Evolutionary conservation across 2,329 filamentous ascomycete genomes (phyloP).

Genomic region (Trichoderma sp.): DNA sequence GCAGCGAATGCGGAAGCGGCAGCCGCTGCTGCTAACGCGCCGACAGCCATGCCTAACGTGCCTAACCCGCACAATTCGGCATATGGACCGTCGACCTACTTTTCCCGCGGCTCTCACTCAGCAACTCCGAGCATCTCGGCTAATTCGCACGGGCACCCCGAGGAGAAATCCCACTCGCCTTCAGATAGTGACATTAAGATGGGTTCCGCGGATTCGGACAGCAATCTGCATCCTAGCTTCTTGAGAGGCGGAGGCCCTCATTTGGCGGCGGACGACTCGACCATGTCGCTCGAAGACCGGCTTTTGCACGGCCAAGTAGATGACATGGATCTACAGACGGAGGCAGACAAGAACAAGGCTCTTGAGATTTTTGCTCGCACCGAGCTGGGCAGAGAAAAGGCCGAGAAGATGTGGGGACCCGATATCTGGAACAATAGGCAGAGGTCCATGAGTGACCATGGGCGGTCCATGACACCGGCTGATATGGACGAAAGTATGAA

Average conservation of each 20-base stretch:
- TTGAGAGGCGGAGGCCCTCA: slow-evolving; percentile 50
- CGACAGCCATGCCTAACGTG: slow-evolving; percentile 29
- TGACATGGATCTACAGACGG: slow-evolving; percentile 50
- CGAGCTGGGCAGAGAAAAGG: slow-evolving; percentile 54
- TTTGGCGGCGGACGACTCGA: slow-evolving; percentile 46
- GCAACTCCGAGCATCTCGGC: slow-evolving; percentile 29
- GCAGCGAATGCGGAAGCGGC: slow-evolving; percentile 62
- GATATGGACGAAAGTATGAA: slow-evolving; percentile 41
- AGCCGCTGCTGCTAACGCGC: slow-evolving; percentile 41
- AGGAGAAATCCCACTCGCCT: slow-evolving; percentile 35
- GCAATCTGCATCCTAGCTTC: slow-evolving; percentile 48
- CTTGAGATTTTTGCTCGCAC: slow-evolving; percentile 58
- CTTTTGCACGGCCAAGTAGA: slow-evolving; percentile 54
- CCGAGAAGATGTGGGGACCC: slow-evolving; percentile 55
- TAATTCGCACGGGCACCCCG: slow-evolving; percentile 39
- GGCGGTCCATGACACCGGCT: slow-evolving; percentile 36
- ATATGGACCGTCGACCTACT: slow-evolving; percentile 38
- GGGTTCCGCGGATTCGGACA: slow-evolving; percentile 48
- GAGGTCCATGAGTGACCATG: slow-evolving; percentile 38
- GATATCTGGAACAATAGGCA: slow-evolving; percentile 50
- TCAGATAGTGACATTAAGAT: slow-evolving; percentile 39
- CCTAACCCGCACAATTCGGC: slow-evolving; percentile 31
- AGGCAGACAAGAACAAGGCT: slow-evolving; percentile 53
- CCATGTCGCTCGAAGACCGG: slow-evolving; percentile 54
- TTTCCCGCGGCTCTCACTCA: slow-evolving; percentile 32